These are phyloP conservation scores for Apiotrichum veenhuisii DNA, from an alignment of 1,284 basidiomycete genomes.

Conservation along the genomic window DNA sequence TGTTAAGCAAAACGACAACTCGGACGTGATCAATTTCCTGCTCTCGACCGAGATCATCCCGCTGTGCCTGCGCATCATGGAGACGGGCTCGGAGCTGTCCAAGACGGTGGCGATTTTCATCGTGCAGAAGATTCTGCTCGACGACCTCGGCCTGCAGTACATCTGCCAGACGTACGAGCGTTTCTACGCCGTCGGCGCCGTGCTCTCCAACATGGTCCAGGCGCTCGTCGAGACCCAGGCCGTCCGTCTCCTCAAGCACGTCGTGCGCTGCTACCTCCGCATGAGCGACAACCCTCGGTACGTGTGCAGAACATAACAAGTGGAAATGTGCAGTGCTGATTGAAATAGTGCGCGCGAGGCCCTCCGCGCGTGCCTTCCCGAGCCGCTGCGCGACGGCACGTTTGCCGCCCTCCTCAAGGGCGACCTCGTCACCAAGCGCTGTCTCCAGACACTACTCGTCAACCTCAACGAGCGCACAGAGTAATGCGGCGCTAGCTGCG, in stretches of 20 bases:
- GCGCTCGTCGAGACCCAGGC: slow-evolving; percentile 96
- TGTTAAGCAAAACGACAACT: slow-evolving; percentile 99
- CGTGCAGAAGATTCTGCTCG: slow-evolving; percentile 97
- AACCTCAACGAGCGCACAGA: slow-evolving; percentile 64
- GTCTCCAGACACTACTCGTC: slow-evolving; percentile 88
- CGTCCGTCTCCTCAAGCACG: slow-evolving; percentile 93
- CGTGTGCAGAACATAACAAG: slow-evolving; percentile 31
- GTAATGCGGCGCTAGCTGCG: slow-evolving; percentile 12
- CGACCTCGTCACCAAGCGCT: slow-evolving; percentile 94
- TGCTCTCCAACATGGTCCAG: slow-evolving; percentile 97
- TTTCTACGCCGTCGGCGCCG: slow-evolving; percentile 98
- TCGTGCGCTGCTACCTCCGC: slow-evolving; percentile 93
- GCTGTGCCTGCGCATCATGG: slow-evolving; percentile 98
- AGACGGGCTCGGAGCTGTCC: slow-evolving; percentile 97
- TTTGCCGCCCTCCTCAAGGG: slow-evolving; percentile 89
- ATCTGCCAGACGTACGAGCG: slow-evolving; percentile 99
- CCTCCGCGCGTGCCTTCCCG: slow-evolving; percentile 91
- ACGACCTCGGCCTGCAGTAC: slow-evolving; percentile 96
- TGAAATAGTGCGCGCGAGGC: slow-evolving; percentile 82
- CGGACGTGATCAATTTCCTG: slow-evolving; percentile 97
- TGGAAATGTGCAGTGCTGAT: slow-evolving; percentile 5
- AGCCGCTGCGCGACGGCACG: slow-evolving; percentile 90
- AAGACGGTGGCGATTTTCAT: slow-evolving; percentile 99
- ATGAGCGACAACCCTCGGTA: slow-evolving; percentile 93
- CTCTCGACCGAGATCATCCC: slow-evolving; percentile 99